These are phyloP conservation scores for Pisolithus tinctorius DNA, from an alignment of 768 basidiomycete species.

Conservation along the genomic window DNA sequence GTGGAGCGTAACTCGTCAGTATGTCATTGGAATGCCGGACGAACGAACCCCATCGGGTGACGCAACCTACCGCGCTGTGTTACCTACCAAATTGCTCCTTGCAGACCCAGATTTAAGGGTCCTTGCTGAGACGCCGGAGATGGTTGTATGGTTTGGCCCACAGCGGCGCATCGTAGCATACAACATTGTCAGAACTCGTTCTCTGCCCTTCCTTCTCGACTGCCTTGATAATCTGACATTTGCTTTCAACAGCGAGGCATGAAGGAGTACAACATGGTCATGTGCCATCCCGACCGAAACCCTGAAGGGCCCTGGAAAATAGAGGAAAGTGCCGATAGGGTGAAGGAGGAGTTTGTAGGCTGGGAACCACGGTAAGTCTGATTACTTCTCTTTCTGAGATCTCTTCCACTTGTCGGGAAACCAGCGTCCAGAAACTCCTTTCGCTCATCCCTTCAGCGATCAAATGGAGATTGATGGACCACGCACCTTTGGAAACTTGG, in stretches of 20 bases:
- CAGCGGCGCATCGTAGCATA: slow-evolving; percentile 39
- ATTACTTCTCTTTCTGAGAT: too few relatives aligned
- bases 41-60: slow-evolving; percentile 52
- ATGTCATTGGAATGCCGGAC: slow-evolving; percentile 42
- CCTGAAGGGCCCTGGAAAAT: slow-evolving; percentile 40
- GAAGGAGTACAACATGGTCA: slow-evolving; percentile 40
- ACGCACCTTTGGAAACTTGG: slow-evolving; percentile 43
- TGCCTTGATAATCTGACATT: too few relatives aligned
- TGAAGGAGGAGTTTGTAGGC: slow-evolving; percentile 39
- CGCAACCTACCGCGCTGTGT: slow-evolving; percentile 51
- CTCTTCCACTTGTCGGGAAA: too few relatives aligned
- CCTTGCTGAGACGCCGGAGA: slow-evolving; percentile 45
- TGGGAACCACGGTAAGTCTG: slow-evolving; percentile 42
- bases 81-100: slow-evolving; percentile 39
- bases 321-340: slow-evolving; percentile 37
- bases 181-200: slow-evolving; percentile 30
- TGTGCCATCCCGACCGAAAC: slow-evolving; percentile 34
- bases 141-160: slow-evolving; percentile 58
- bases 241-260: slow-evolving; percentile 22
- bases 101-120: slow-evolving; percentile 44
- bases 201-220: too few relatives aligned
- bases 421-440: slow-evolving; percentile 40
- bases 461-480: slow-evolving; percentile 44
- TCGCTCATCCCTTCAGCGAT: slow-evolving; percentile 37
- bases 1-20: slow-evolving; percentile 43